These are phyloP conservation scores for Trypanosoma theileri DNA, from an alignment of 208 protist species.

Conservation along the genomic window DNA sequence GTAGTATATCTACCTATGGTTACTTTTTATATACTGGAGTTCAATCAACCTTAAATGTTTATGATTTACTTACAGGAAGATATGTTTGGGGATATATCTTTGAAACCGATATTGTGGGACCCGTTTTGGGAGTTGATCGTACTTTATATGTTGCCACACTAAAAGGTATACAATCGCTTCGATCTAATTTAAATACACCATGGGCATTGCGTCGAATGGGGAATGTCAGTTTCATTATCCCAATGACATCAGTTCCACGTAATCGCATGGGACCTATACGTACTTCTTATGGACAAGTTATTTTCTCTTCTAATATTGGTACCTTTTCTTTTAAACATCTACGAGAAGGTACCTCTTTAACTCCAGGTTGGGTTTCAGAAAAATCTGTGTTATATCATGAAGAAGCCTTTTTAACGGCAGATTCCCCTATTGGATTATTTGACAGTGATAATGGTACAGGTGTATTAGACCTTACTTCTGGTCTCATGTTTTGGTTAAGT, in stretches of 20 bases:
- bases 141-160: constrained; percentile 15
- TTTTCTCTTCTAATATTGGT: neutral
- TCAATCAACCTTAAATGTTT: constrained; percentile 13
- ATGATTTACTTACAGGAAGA: constrained; percentile 28
- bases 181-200: constrained; percentile 1
- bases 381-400: constrained; percentile 1
- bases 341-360: neutral
- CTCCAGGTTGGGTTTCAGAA: constrained; percentile 1
- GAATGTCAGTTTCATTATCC: constrained; percentile 3
- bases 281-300: constrained; percentile 25
- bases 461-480: constrained; percentile 2
- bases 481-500: constrained; percentile 13
- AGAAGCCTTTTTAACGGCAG: neutral
- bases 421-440: constrained; percentile 1
- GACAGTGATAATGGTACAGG: constrained; percentile 4
- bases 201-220: constrained; percentile 9
- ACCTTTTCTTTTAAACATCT: constrained; percentile 4
- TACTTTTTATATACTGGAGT: constrained; percentile 21
- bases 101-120: constrained; percentile 4
- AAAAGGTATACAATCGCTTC: constrained; percentile 7
- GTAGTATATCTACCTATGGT: constrained; percentile 23
- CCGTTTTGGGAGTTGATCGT: constrained; percentile 20
- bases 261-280: neutral
- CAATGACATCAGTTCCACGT: neutral
- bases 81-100: constrained; percentile 22